phyloP scores from a whole-genome alignment of 345 rosid genomes.

The Sonneratia caseolaris region DNA sequence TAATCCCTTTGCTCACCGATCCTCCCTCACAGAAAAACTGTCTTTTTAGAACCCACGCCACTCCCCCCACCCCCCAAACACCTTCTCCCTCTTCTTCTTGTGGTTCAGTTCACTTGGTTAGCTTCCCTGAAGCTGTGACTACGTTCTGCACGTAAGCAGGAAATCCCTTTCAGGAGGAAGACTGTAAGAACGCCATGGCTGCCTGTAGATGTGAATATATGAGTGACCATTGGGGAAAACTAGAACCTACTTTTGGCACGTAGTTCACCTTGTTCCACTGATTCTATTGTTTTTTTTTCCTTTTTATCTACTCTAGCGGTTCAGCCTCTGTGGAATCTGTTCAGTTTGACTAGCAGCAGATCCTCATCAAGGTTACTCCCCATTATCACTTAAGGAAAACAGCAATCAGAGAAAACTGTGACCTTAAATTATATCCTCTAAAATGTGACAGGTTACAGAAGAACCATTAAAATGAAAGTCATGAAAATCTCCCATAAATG shows the following conservation, averaged over 20 bases:
- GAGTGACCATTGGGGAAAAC: neutral
- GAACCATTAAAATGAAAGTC: too few species aligned
- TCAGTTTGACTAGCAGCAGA: neutral
- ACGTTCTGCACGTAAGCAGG: neutral
- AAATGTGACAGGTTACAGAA: too few species aligned
- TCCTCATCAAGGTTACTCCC: too few species aligned
- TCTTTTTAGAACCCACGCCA: neutral
- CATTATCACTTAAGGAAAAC: neutral
- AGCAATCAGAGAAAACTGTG: neutral
- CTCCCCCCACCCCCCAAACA: neutral
- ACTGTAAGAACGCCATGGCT: neutral
- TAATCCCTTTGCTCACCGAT: neutral
- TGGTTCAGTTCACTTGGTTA: neutral
- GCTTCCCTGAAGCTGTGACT: neutral
- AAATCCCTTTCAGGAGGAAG: neutral
- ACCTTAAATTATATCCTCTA: too few species aligned
- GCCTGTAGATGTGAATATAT: neutral
- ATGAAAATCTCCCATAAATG: too few species aligned
- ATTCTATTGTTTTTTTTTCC: neutral
- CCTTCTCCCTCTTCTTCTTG: neutral
- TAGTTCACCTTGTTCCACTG: neutral
- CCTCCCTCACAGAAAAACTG: neutral
- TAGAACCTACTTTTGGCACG: neutral
- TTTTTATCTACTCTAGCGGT: neutral
- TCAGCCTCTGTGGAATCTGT: neutral